Percentiles rank a stretch among this genome's conserved stretches.
Conservation (phyloP, 495 filamentous ascomycete genomes). For the Penicillium verhagenii region DNA sequence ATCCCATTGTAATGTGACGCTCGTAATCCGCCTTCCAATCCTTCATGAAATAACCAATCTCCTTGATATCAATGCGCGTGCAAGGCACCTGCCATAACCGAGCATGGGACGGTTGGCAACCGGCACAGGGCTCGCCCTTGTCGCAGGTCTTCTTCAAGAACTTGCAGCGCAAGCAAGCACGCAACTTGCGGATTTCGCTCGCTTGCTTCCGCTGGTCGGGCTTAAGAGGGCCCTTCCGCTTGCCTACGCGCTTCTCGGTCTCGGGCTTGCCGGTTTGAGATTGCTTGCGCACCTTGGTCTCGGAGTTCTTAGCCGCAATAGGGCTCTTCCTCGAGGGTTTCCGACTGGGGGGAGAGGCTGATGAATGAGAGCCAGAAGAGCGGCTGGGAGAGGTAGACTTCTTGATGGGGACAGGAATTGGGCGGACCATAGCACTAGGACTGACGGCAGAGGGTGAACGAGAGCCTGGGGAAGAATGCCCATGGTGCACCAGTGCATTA, state of each 20-base stretch:
- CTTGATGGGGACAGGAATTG: constrained; percentile 66
- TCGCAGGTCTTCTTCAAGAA: constrained; percentile 98
- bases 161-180: constrained; percentile 92
- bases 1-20: constrained; percentile 78
- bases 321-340: constrained; percentile 73
- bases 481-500: constrained; percentile 41
- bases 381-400: constrained; percentile 58
- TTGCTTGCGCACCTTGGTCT: constrained; percentile 74
- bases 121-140: constrained; percentile 88
- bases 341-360: constrained; percentile 64
- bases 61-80: constrained; percentile 94
- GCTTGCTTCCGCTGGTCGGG: constrained; percentile 95
- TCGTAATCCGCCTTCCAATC: constrained; percentile 96
- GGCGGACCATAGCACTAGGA: constrained; percentile 63
- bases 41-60: constrained; percentile 96
- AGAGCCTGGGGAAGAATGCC: constrained; percentile 42
- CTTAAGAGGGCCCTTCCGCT: constrained; percentile 79
- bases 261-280: constrained; percentile 73
- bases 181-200: constrained; percentile 86
- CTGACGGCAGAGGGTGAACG: constrained; percentile 59
- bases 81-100: constrained; percentile 94
- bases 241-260: constrained; percentile 85
- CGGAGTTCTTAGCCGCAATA: constrained; percentile 70
- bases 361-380: constrained; percentile 58
- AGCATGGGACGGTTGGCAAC: constrained; percentile 89